Evolutionary conservation across 129 eudicot genomes (phyloP).

Genomic region (Scalesia atractyloides): DNA sequence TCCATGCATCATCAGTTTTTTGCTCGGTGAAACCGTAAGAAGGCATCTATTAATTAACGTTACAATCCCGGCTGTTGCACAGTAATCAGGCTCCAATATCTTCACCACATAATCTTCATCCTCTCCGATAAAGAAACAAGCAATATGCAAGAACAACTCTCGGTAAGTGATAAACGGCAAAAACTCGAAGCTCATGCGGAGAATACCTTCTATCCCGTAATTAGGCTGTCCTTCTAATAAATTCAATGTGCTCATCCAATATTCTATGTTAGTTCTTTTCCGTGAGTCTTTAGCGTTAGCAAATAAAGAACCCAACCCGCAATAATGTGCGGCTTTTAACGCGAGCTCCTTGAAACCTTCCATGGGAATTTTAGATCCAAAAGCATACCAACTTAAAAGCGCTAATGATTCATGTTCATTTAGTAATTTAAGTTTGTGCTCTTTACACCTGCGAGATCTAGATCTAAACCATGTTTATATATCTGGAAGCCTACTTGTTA

Average conservation of each 20-base stretch:
- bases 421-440: constrained; percentile 20
- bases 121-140: constrained; percentile 39
- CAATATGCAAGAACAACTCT: constrained; percentile 43
- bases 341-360: constrained; percentile 35
- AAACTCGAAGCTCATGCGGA: constrained; percentile 23
- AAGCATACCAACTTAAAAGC: constrained; percentile 51
- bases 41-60: constrained; percentile 29
- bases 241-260: constrained; percentile 36
- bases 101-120: constrained; percentile 21
- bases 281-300: constrained; percentile 26
- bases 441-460: constrained; percentile 14
- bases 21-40: constrained; percentile 22
- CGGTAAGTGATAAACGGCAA: constrained; percentile 18
- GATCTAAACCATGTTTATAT: constrained; percentile 11
- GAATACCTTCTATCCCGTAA: constrained; percentile 8
- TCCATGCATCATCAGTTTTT: constrained; percentile 34
- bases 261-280: constrained; percentile 30
- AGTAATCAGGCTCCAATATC: constrained; percentile 29
- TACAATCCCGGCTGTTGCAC: constrained; percentile 26
- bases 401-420: constrained; percentile 26
- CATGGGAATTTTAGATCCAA: constrained; percentile 34
- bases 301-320: constrained; percentile 41
- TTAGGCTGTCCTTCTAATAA: constrained; percentile 24
- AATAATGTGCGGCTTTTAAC: constrained; percentile 24
- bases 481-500: constrained; percentile 33